Evolutionary conservation across 768 basidiomycete genomes (phyloP), one percentile per base, ranked within the genome.

Genomic region (Sistotremastrum niveocremeum): DNA sequence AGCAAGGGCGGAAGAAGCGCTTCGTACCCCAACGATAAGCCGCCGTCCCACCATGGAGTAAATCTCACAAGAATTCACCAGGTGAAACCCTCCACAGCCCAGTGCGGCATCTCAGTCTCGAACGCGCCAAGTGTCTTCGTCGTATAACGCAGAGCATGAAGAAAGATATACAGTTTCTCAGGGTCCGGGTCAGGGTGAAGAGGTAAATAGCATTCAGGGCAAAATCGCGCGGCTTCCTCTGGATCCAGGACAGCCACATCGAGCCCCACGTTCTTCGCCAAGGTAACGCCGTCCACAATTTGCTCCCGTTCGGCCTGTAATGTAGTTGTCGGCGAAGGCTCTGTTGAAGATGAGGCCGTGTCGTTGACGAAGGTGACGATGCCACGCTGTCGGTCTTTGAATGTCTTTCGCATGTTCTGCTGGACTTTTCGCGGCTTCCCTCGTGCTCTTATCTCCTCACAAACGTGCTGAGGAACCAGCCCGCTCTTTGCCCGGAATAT

Each of bases 111-210:
- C 49, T 77, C 81, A 39, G 86, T 87, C 63, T 84, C 78, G 54
- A 85, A 94, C 30, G 72, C 64, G n/a, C 89, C 89, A 39, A 90
- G 66, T 51, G 76, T 79, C 37, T 44, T 39, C 8, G 82, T 82
- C 42, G 80, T 84, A 62, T 91, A 97, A 54, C 74, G 74, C 57
- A 85, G 62, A 30, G 95, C 93, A 56, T 99, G 95, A 57, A 99
- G 64, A 64, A 93, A 99, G 53, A 99, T 98, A 63, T 89, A 97
- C 47, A 98, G 67, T 50, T 79, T 79, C 60, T 91, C 88, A 2
- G 93, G 91, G 56, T 76, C 78, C 2, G 94, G 95, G 62, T 99
- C 95, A 7, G 90, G 88, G 47, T 91, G 81, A 29, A 97, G 64
- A 10, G 95, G 95, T 40, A 95, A 68, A 61, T 85, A 97, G 60